phyloP scores from a whole-genome alignment of 176 grass and related monocot genomes.

The Bolboschoenus planiculmis region DNA sequence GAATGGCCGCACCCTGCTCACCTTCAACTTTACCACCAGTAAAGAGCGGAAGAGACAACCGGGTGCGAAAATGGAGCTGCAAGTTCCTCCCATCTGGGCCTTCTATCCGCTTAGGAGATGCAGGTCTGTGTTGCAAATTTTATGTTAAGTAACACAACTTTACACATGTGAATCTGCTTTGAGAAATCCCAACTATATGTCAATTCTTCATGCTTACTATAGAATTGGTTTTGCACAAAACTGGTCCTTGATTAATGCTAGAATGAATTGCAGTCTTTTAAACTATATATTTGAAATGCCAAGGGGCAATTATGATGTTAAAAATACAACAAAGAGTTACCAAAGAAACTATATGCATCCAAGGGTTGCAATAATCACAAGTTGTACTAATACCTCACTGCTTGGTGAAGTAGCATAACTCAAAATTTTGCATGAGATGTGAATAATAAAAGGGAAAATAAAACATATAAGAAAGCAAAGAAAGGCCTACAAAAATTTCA shows the following conservation, averaged over 20 bases:
- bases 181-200: background rate
- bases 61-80: conserved; percentile 56
- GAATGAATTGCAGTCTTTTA: background rate
- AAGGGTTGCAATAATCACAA: background rate
- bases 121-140: conserved; percentile 29
- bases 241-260: background rate
- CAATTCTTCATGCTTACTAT: background rate
- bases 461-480: background rate
- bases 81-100: conserved; percentile 63
- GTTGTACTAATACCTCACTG: background rate
- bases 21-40: conserved; percentile 91
- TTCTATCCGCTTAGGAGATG: conserved; percentile 66
- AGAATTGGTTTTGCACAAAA: background rate
- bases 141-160: conserved; percentile 16
- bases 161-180: background rate
- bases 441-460: background rate
- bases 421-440: background rate
- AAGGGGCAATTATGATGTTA: background rate
- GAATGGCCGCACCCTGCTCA: conserved; percentile 75
- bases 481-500: background rate
- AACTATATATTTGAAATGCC: conserved; percentile 15
- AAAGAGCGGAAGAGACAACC: conserved; percentile 71
- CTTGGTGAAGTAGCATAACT: background rate
- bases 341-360: background rate
- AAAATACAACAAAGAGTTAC: background rate